Conservation (phyloP, 2,329 filamentous ascomycete genomes). For the Aspergillus pseudoglaucus region DNA sequence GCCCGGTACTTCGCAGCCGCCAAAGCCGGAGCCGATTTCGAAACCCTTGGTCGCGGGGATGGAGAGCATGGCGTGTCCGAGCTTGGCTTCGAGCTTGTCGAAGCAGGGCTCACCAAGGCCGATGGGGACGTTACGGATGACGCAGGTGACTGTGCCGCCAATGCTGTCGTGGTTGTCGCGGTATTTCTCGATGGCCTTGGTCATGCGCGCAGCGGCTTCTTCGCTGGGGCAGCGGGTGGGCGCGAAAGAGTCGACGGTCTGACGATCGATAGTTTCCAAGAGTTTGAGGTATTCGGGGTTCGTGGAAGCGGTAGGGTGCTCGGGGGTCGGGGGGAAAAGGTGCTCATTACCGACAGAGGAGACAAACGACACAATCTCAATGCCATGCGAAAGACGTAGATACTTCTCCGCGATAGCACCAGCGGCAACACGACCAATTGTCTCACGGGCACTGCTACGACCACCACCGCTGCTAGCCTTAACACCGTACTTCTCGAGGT, state of each 20-base stretch:
- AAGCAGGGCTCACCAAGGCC: conserved; percentile 92
- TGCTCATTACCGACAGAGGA: conserved; percentile 74
- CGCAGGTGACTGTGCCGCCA: conserved; percentile 89
- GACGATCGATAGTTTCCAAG: conserved; percentile 63
- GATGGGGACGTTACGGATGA: conserved; percentile 76
- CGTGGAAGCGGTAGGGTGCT: conserved; percentile 61
- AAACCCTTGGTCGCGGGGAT: conserved; percentile 96
- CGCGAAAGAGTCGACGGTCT: conserved; percentile 73
- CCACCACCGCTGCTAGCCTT: conserved; percentile 88
- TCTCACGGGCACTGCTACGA: conserved; percentile 86
- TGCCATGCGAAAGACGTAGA: conserved; percentile 67
- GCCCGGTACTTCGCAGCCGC: conserved; percentile 75
- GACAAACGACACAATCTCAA: conserved; percentile 89
- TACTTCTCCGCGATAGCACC: conserved; percentile 93
- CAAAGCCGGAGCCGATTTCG: conserved; percentile 89
- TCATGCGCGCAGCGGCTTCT: conserved; percentile 63
- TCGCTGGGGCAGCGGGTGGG: conserved; percentile 80
- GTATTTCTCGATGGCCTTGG: conserved; percentile 68
- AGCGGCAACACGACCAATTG: conserved; percentile 87
- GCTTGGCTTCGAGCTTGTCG: conserved; percentile 86
- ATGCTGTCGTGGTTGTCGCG: conserved; percentile 79
- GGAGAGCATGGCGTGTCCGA: conserved; percentile 89
- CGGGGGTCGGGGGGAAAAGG: conserved; percentile 65
- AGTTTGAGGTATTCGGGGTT: conserved; percentile 75
- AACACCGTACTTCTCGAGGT: conserved; percentile 93